phyloP scores from a whole-genome alignment of 345 rosid species.

The Gossypium thurberi region DNA sequence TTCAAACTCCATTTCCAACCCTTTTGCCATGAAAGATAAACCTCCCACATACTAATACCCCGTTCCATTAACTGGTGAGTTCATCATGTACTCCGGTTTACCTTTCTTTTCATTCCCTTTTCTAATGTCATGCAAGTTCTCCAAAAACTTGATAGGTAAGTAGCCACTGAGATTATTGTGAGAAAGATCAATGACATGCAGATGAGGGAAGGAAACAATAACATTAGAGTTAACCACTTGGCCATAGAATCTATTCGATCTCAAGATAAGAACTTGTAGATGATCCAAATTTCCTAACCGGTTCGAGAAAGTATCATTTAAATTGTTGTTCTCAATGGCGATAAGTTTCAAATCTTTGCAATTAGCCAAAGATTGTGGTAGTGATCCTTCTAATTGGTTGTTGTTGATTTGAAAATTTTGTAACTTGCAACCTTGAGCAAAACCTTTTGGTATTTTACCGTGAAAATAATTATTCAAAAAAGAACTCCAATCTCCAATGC shows the following conservation, averaged over 20 bases:
- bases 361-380: no score
- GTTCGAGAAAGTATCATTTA: no score
- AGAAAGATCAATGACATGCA: not conserved
- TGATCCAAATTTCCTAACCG: no score
- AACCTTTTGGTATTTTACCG: no score
- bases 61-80: not conserved
- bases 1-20: not conserved
- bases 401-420: no score
- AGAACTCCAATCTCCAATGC: no score
- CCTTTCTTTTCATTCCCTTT: not conserved
- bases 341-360: not conserved
- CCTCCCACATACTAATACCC: not conserved
- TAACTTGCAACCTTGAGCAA: no score
- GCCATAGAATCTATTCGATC: not conserved
- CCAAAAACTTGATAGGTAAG: not conserved
- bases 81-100: not conserved
- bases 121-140: not conserved
- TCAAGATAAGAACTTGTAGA: no score
- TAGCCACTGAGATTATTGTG: conserved; percentile 1
- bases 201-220: not conserved
- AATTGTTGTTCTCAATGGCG: no score
- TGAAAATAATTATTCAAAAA: no score
- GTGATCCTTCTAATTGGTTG: no score
- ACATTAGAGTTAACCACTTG: not conserved
- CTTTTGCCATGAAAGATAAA: not conserved